Evolutionary conservation across 1,284 basidiomycete genomes (phyloP), one percentile per base, ranked within the genome.

Genomic region (Mycosarcoma mackinlayi): DNA sequence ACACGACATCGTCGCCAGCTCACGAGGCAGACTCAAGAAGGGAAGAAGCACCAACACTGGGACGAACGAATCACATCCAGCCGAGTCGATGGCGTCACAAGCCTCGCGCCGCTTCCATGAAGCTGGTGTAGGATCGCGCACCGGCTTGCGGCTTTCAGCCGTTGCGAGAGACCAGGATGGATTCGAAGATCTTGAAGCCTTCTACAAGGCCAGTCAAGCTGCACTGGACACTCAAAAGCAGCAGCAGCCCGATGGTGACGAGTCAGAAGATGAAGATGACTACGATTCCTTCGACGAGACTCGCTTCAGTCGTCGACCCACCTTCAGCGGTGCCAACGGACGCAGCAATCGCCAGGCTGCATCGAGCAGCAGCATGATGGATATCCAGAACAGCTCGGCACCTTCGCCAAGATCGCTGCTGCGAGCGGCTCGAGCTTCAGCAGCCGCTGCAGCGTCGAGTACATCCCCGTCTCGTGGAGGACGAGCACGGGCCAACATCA

Each of bases 101-200:
- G 62, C 57, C 18, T 66, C 73, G 21, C 74, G 76, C 8, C 69
- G 78, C 33, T 82, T 75, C 58, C 77, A 81, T 31, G 78, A 77
- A 42, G 61, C 72, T 10, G 78, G 78, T 10, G 71, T 80, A 4
- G 80, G 80, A 9, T 72, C 78, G 21, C 73, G 80, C 18, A 82
- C 80, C 18, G 80, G 80, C 23, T 66, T 83, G 18, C 68, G 73
- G 11, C 75, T 79, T 13, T 71, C 77, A 0, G 52, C 59, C 5
- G 58, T 74, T 1, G 61, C 46, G 5, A 58, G 76, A n/a, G 89
- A 88, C 72, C 89, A 89, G 14, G 91, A 93, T 78, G 94, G 92
- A 10, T 57, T 78, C 45, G 73, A 77, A 10, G 71, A 79, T 31
- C 55, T 80, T 16, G 77, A 80, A 31, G 79, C 72, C 14, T 82